These are phyloP conservation scores for Penicillium sp. DNA, from an alignment of 2,329 filamentous ascomycete genomes.

Conservation along the genomic window DNA sequence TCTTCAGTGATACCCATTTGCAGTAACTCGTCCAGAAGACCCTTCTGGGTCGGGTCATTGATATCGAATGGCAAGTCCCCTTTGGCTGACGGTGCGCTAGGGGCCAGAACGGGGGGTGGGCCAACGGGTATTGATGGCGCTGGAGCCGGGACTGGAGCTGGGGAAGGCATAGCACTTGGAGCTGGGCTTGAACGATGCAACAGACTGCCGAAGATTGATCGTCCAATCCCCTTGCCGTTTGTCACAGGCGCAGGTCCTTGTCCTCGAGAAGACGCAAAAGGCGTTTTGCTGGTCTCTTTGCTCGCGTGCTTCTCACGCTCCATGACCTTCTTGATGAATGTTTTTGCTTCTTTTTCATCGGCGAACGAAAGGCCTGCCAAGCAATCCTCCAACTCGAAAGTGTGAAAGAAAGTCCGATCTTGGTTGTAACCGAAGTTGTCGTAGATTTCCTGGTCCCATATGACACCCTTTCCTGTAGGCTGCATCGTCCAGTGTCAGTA, in stretches of 20 bases:
- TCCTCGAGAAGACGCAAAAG: conserved; percentile 55
- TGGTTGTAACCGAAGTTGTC: conserved; percentile 93
- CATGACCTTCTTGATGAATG: conserved; percentile 95
- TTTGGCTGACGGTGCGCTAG: conserved; percentile 22
- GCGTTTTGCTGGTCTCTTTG: conserved; percentile 73
- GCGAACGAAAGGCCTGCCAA: conserved; percentile 84
- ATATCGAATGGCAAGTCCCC: conserved; percentile 50
- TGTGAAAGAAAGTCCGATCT: conserved; percentile 95
- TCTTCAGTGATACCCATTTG: conserved; percentile 64
- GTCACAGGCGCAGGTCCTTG: conserved; percentile 40
- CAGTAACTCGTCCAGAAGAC: conserved; percentile 55
- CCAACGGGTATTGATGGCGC: conserved; percentile 27
- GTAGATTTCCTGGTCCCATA: conserved; percentile 98
- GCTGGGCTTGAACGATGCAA: conserved; percentile 45
- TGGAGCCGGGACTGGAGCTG: conserved; percentile 20
- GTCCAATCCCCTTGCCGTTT: conserved; percentile 44
- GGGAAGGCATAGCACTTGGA: conserved; percentile 24
- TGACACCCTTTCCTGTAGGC: conserved; percentile 73
- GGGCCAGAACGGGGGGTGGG: conserved; percentile 24
- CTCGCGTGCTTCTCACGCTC: conserved; percentile 93
- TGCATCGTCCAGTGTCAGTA: conserved; percentile 31
- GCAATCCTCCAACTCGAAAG: conserved; percentile 91
- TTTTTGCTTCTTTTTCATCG: conserved; percentile 95
- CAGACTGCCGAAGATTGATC: conserved; percentile 48
- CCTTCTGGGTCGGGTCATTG: conserved; percentile 57